phyloP scores from a whole-genome alignment of 2,329 filamentous ascomycete species.

The Monosporascus sp. region DNA sequence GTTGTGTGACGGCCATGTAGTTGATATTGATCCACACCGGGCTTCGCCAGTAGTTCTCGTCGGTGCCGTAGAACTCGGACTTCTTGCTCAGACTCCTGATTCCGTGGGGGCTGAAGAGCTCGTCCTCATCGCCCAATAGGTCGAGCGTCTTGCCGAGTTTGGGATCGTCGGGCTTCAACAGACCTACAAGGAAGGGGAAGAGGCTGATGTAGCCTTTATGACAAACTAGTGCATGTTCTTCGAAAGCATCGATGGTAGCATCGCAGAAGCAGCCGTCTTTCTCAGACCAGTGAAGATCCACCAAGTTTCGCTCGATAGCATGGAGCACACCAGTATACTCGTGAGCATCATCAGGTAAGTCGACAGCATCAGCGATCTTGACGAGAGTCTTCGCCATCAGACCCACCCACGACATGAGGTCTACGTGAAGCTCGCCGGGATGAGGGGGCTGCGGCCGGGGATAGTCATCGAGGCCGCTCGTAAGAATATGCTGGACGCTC shows the following conservation, averaged over 20 bases:
- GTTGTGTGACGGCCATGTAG: slow-evolving; percentile 74
- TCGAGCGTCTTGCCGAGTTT: slow-evolving; percentile 71
- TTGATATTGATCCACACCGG: slow-evolving; percentile 97
- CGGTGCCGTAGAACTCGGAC: slow-evolving; percentile 79
- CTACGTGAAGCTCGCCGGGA: slow-evolving; percentile 90
- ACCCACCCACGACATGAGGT: slow-evolving; percentile 96
- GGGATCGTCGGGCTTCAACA: slow-evolving; percentile 68
- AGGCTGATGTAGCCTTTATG: slow-evolving; percentile 95
- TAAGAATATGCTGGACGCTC: slow-evolving; percentile 79
- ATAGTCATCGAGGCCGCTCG: slow-evolving; percentile 94
- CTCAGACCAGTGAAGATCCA: slow-evolving; percentile 89
- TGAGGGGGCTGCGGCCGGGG: slow-evolving; percentile 90
- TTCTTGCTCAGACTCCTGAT: slow-evolving; percentile 82
- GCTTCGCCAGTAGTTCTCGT: slow-evolving; percentile 95
- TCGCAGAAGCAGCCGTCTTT: slow-evolving; percentile 83
- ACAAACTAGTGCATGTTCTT: slow-evolving; percentile 84
- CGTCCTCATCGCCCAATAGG: slow-evolving; percentile 71
- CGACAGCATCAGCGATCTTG: slow-evolving; percentile 73
- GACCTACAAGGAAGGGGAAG: slow-evolving; percentile 84
- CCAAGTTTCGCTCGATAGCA: slow-evolving; percentile 79
- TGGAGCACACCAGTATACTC: slow-evolving; percentile 67
- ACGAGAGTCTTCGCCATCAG: slow-evolving; percentile 85
- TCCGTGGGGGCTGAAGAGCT: slow-evolving; percentile 89
- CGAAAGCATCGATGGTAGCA: slow-evolving; percentile 89
- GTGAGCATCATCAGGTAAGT: slow-evolving; percentile 67